A percentile compares a stretch with the other conserved stretches of the same genome.
Evolutionary conservation across 805 yeast genomes (phyloP).

Genomic region (Metschnikowia lochheadii): DNA sequence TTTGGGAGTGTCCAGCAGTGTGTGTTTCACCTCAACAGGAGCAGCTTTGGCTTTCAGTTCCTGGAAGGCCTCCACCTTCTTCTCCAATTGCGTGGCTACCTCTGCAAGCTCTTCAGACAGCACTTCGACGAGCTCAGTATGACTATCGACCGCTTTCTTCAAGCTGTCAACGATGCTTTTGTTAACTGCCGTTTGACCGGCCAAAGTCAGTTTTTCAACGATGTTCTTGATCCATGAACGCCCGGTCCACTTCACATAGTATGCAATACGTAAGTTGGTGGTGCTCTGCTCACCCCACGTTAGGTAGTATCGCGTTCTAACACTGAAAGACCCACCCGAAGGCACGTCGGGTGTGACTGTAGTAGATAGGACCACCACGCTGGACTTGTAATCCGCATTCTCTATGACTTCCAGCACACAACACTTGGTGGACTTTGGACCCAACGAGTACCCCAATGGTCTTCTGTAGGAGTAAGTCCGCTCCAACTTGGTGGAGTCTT

Average conservation of each 20-base stretch:
- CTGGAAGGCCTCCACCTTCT: neutral
- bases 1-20: neutral
- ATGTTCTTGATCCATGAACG: slow-evolving; percentile 77
- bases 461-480: slow-evolving; percentile 57
- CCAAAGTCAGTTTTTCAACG: slow-evolving; percentile 68
- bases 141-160: slow-evolving; percentile 29
- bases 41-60: neutral
- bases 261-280: slow-evolving; percentile 62
- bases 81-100: neutral
- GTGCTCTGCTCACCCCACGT: slow-evolving; percentile 68
- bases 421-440: slow-evolving; percentile 74
- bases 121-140: slow-evolving; percentile 6
- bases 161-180: slow-evolving; percentile 46
- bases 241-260: slow-evolving; percentile 83
- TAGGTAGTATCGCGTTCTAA: slow-evolving; percentile 65
- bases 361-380: slow-evolving; percentile 48
- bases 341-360: slow-evolving; percentile 81
- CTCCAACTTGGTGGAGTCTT: slow-evolving; percentile 29
- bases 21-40: neutral
- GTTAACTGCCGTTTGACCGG: slow-evolving; percentile 67
- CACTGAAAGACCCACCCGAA: slow-evolving; percentile 76
- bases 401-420: slow-evolving; percentile 57
- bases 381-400: slow-evolving; percentile 44
- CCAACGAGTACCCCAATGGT: slow-evolving; percentile 65
- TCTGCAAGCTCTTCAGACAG: neutral